phyloP scores from a whole-genome alignment of 495 filamentous ascomycete species.

The Aspergillus campestris region DNA sequence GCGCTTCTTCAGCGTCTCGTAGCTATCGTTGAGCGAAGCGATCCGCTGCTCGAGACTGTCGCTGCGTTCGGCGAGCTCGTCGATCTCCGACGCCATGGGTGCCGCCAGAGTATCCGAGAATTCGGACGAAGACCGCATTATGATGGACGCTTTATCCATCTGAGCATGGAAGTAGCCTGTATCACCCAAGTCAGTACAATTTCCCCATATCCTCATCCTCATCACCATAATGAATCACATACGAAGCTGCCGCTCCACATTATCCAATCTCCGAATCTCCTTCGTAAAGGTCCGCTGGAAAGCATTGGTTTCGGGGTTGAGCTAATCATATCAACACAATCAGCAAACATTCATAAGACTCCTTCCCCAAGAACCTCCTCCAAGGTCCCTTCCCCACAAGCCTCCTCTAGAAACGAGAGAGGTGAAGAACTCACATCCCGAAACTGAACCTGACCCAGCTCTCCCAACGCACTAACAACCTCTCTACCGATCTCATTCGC shows the following conservation, averaged over 20 bases:
- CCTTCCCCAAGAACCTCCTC: too few species aligned
- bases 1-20: conserved; percentile 94
- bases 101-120: conserved; percentile 77
- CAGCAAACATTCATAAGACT: too few species aligned
- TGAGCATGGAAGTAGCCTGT: conserved; percentile 82
- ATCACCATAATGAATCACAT: conserved; percentile 27
- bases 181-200: conserved; percentile 4
- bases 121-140: conserved; percentile 74
- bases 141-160: conserved; percentile 85
- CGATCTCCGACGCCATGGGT: conserved; percentile 86
- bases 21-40: conserved; percentile 87
- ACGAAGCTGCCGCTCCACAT: conserved; percentile 96
- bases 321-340: conserved; percentile 39
- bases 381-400: too few species aligned
- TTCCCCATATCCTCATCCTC: background rate
- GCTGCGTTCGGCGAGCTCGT: conserved; percentile 84
- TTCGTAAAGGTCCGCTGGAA: conserved; percentile 97
- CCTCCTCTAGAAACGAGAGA: background rate
- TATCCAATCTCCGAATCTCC: conserved; percentile 92
- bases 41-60: conserved; percentile 89
- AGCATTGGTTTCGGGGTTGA: conserved; percentile 84
- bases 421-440: conserved; percentile 66
- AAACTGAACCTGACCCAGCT: conserved; percentile 92
- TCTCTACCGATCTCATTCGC: conserved; percentile 97
- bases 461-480: conserved; percentile 91